Conservation (phyloP, 495 filamentous ascomycete genomes). For the Xylaria palmicola region DNA sequence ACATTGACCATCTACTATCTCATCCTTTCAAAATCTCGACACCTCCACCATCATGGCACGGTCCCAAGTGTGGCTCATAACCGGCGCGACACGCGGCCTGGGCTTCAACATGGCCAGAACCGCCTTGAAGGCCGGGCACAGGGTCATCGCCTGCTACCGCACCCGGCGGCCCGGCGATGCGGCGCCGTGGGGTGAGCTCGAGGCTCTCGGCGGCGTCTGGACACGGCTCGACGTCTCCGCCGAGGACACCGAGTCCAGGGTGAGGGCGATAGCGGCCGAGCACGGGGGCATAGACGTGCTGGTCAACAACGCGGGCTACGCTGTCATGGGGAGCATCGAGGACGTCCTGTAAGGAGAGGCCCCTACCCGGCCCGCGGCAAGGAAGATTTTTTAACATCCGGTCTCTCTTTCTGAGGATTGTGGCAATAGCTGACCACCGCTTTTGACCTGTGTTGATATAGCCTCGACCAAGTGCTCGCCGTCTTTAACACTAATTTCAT, state of each 20-base stretch:
- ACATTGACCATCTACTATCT: background rate
- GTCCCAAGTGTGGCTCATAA: conserved; percentile 46
- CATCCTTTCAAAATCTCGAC: background rate
- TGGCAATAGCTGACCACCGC: background rate
- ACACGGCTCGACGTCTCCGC: conserved; percentile 40
- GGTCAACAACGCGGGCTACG: conserved; percentile 51
- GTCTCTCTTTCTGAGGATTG: background rate
- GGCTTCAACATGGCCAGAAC: conserved; percentile 35
- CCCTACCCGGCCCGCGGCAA: background rate
- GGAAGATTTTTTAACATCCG: background rate
- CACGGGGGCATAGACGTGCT: conserved; percentile 49
- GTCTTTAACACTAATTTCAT: conserved; percentile 50
- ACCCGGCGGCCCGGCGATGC: conserved; percentile 30
- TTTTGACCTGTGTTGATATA: conserved; percentile 8
- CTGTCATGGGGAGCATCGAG: conserved; percentile 44
- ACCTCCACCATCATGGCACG: conserved; percentile 15
- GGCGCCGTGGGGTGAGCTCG: conserved; percentile 30
- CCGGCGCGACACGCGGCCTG: conserved; percentile 45
- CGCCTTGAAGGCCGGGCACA: conserved; percentile 40
- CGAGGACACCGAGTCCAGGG: conserved; percentile 28
- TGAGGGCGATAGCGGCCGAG: conserved; percentile 32
- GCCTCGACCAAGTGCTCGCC: conserved; percentile 28
- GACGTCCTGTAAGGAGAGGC: conserved; percentile 34
- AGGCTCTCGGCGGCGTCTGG: conserved; percentile 37
- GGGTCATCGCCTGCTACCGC: conserved; percentile 40